These are phyloP conservation scores for Lachnellula occidentalis DNA, from an alignment of 2,329 filamentous ascomycete genomes.

Conservation along the genomic window DNA sequence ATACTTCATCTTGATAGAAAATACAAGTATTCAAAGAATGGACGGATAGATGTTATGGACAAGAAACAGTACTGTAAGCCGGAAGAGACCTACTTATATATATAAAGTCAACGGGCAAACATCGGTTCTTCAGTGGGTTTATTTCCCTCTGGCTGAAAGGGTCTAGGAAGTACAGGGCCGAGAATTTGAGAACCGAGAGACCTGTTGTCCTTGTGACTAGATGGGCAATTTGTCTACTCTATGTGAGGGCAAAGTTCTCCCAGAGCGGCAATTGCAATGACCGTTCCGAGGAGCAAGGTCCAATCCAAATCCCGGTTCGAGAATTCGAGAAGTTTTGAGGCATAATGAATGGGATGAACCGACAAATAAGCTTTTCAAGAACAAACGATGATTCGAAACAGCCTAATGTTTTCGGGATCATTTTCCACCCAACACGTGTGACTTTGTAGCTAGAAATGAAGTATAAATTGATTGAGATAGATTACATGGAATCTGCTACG, in stretches of 20 bases:
- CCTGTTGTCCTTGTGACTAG: constrained; percentile 17
- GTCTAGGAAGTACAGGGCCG: constrained; percentile 19
- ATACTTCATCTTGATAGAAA: constrained; percentile 19
- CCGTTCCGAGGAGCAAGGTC: constrained; percentile 6
- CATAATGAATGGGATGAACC: constrained; percentile 9
- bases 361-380: constrained; percentile 4
- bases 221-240: constrained; percentile 10
- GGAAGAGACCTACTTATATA: constrained; percentile 15
- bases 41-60: constrained; percentile 7
- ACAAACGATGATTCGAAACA: constrained; percentile 2
- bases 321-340: constrained; percentile 6
- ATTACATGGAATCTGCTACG: background rate
- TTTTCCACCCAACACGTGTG: constrained; percentile 4
- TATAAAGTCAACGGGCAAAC: background rate
- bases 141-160: constrained; percentile 19
- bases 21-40: background rate
- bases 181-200: constrained; percentile 13
- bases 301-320: constrained; percentile 14
- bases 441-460: constrained; percentile 2
- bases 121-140: constrained; percentile 1
- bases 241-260: constrained; percentile 9
- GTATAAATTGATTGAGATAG: constrained; percentile 8
- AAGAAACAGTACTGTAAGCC: constrained; percentile 1
- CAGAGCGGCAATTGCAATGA: background rate
- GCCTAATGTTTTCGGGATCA: constrained; percentile 8